Evolutionary conservation across 2,329 filamentous ascomycete genomes (phyloP).

Genomic region (Triangularia setosa): DNA sequence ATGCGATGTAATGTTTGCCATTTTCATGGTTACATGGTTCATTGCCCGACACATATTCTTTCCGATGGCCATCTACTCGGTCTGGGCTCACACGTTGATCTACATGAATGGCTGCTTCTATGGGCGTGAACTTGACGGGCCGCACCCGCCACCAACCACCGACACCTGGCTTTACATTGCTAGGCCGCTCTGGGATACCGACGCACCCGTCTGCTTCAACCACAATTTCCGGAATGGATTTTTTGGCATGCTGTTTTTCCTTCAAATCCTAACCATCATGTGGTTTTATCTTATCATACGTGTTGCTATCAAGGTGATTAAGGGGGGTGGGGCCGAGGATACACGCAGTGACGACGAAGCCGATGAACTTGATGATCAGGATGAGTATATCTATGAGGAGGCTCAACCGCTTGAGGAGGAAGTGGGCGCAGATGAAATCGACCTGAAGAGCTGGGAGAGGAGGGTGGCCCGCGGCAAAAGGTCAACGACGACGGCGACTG

Average conservation of each 20-base stretch:
- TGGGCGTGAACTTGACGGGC: conserved; percentile 53
- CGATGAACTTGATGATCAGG: conserved; percentile 57
- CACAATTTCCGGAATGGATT: conserved; percentile 71
- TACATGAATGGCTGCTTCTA: conserved; percentile 71
- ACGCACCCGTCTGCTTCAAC: conserved; percentile 78
- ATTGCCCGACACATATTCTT: conserved; percentile 78
- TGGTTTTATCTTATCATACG: conserved; percentile 90
- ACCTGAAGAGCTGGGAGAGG: conserved; percentile 61
- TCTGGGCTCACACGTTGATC: conserved; percentile 63
- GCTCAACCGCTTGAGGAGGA: conserved; percentile 64
- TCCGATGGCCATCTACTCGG: conserved; percentile 74
- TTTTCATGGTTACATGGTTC: conserved; percentile 86
- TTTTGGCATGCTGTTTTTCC: conserved; percentile 67
- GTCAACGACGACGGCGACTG: conserved; percentile 47
- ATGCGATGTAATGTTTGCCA: conserved; percentile 78
- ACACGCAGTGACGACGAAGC: conserved; percentile 81
- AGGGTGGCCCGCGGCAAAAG: conserved; percentile 51
- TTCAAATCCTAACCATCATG: conserved; percentile 73
- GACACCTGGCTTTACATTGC: conserved; percentile 57
- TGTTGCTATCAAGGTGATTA: conserved; percentile 76
- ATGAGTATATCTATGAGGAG: conserved; percentile 52
- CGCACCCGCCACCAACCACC: conserved; percentile 47
- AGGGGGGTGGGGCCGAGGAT: conserved; percentile 76
- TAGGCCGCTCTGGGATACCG: conserved; percentile 67
- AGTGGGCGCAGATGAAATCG: conserved; percentile 68